These are phyloP conservation scores for Phyllosticta ampelicida DNA, from an alignment of 2,329 filamentous ascomycete genomes.

Conservation along the genomic window DNA sequence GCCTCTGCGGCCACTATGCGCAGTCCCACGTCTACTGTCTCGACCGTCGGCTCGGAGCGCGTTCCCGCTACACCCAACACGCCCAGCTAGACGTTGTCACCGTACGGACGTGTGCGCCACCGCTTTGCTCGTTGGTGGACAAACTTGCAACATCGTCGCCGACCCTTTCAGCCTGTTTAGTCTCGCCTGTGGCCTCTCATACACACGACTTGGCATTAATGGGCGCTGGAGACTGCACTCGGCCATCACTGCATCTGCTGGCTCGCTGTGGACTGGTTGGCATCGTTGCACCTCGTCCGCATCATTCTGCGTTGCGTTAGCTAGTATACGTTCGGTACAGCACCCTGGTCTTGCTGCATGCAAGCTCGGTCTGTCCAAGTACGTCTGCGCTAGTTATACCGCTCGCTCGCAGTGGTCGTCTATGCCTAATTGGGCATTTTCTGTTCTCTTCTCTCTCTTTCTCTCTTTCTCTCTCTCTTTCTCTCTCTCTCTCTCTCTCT, in stretches of 20 bases:
- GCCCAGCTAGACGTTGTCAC: not conserved
- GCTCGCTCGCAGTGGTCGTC: not conserved
- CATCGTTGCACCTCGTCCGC: not conserved
- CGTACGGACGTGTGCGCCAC: not conserved
- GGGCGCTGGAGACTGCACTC: not conserved
- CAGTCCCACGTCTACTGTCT: not conserved
- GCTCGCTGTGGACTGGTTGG: not conserved
- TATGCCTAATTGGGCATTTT: not conserved
- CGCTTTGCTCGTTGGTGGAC: not conserved
- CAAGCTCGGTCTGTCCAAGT: not conserved
- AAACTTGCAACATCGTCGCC: not conserved
- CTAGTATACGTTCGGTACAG: not conserved
- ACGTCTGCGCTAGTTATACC: not conserved
- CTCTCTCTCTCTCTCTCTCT: no score
- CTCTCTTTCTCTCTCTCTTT: not conserved
- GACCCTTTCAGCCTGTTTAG: not conserved
- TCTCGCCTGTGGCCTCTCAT: not conserved
- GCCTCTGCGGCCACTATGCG: not conserved
- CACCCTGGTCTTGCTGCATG: not conserved
- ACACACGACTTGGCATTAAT: not conserved
- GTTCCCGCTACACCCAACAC: not conserved
- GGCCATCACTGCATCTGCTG: not conserved
- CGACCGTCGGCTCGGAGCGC: not conserved
- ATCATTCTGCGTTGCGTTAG: not conserved
- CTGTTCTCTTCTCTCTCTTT: not conserved